Conservation (phyloP, 768 basidiomycete species). For the Kondoa malvinella region DNA sequence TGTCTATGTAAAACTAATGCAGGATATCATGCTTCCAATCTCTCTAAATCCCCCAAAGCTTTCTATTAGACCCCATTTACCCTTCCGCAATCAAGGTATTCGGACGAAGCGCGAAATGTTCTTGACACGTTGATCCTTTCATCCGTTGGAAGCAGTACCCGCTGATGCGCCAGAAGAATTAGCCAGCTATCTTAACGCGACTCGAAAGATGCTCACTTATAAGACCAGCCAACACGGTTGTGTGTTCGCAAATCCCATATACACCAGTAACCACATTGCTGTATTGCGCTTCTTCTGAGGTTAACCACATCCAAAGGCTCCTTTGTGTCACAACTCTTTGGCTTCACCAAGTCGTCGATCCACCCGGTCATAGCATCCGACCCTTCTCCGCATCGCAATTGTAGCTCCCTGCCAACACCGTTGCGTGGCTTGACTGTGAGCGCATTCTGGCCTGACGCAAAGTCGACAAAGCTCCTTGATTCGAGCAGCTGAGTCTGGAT, state of each 20-base stretch:
- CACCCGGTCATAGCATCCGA: not conserved
- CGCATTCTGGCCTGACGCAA: not conserved
- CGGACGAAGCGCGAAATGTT: not conserved
- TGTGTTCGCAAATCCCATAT: conserved; percentile 6
- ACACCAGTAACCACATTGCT: conserved; percentile 6
- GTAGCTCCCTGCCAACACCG: conserved; percentile 4
- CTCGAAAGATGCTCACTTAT: not conserved
- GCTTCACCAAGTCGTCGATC: conserved; percentile 3
- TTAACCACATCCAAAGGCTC: not conserved
- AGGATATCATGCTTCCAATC: no score
- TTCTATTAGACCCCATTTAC: no score
- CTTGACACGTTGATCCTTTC: not conserved
- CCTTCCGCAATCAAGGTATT: not conserved
- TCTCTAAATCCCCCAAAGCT: no score
- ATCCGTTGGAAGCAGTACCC: conserved; percentile 6
- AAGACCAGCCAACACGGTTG: not conserved
- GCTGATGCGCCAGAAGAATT: not conserved
- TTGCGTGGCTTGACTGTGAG: not conserved
- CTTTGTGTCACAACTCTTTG: not conserved
- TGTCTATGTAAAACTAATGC: no score
- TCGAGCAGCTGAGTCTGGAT: conserved; percentile 11
- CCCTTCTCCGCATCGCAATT: not conserved
- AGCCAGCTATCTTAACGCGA: not conserved
- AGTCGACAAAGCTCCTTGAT: conserved; percentile 1
- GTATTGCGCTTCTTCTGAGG: not conserved